Evolutionary conservation across 1,139 yeast species (phyloP).

Genomic region (Debaryomycetaceae sp.): DNA sequence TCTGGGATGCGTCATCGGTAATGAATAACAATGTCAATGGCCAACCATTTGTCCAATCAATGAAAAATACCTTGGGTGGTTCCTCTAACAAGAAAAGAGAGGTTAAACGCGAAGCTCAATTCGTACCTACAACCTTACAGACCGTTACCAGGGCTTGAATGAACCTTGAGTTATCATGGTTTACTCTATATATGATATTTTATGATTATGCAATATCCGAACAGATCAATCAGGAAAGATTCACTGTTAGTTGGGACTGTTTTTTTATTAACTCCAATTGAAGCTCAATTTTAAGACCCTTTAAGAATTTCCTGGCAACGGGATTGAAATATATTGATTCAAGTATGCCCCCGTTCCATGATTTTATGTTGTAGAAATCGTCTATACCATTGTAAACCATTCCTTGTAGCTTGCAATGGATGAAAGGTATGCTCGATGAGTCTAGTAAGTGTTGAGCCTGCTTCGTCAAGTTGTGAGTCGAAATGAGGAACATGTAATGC

Average conservation of each 20-base stretch:
- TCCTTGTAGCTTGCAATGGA: conserved; percentile 45
- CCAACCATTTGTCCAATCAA: conserved; percentile 6
- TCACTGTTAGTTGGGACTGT: neutral
- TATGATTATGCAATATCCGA: neutral
- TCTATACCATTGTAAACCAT: conserved; percentile 14
- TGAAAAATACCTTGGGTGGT: conserved; percentile 9
- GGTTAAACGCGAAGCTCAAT: neutral
- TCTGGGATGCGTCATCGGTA: conserved; percentile 27
- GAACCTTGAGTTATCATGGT: no score
- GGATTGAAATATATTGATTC: conserved; percentile 45
- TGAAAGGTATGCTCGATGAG: conserved; percentile 50
- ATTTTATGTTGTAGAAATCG: conserved; percentile 31
- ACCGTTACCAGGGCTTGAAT: conserved; percentile 1
- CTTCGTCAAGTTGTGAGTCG: conserved; percentile 58
- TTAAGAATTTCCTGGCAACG: conserved; percentile 33
- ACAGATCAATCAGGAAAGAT: neutral
- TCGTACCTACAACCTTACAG: neutral
- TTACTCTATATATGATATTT: no score
- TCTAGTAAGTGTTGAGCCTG: conserved; percentile 59
- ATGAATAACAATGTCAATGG: conserved; percentile 8
- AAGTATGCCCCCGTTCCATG: conserved; percentile 41
- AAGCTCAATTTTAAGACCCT: conserved; percentile 35
- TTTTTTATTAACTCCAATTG: conserved; percentile 17
- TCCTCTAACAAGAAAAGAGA: neutral
- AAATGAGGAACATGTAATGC: conserved; percentile 40